Evolutionary conservation across 202 grass and related monocot genomes (phyloP), one percentile per base, ranked within the genome.

Genomic region (Eragrostis tef): DNA sequence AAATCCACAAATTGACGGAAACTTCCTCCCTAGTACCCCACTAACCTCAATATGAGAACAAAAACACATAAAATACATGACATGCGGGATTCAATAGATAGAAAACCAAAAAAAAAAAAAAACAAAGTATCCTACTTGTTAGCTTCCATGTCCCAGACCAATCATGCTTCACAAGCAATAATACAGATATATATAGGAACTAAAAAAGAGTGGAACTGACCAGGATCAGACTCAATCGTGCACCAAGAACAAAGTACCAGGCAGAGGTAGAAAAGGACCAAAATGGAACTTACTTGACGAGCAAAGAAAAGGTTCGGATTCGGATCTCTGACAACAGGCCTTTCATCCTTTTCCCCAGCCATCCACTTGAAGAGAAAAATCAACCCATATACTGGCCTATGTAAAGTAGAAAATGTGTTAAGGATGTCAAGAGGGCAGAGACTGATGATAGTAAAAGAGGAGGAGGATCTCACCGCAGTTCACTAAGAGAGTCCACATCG

Each of bases 361-460:
- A 86, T 73, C 90, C 88, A 93, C 85, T 98, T 98, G 88, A 93
- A 98, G 69, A 98, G 87, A 85, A 98, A 98, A 83, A 98, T 91
- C 36, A 98, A 78, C 70, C 96, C 90, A 81, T 95, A 95, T 61
- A 95, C 89, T 74, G 96, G 96, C 89, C 96, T 95, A 85, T 51
- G 48, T 81, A 48, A 48, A 73, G 75, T 71, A 69, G n/a, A 53
- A 2, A 76, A 39, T 67, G 19, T 9, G 70, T 82, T 82, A 66
- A 79, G 12, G 36, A 10, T 44, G 46, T 22, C 22, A 48, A 73
- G 16, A 77, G 16, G 49, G 27, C 67, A 39, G 60, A 83, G 4
- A 43, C 1, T 73, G 68, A 79, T 71, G 70, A 73, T 17, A 64
- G 67, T n/a, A 34, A 41, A 9, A 81, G 29, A 31, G 29, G 29